Evolutionary conservation across 306 rosid genomes (phyloP).

Genomic region (Pyrus communis): DNA sequence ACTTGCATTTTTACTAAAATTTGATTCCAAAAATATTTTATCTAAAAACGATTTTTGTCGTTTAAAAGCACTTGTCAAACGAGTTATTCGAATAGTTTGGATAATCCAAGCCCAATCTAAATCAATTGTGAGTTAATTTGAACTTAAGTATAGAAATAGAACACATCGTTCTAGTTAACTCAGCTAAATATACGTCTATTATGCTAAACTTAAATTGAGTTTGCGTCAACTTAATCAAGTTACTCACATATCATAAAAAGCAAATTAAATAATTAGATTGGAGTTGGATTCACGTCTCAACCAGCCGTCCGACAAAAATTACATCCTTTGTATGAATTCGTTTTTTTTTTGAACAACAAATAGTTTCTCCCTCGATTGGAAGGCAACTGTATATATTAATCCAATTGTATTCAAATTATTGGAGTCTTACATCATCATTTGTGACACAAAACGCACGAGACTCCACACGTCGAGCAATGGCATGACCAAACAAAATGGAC

Average conservation of each 20-base stretch:
- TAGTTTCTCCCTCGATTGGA: background rate
- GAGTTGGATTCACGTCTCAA: background rate
- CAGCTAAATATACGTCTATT: fast-evolving
- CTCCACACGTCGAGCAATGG: background rate
- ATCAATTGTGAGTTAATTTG: background rate
- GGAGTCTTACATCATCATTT: background rate
- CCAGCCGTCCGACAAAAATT: background rate
- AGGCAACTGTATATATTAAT: background rate
- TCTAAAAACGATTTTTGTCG: fast-evolving
- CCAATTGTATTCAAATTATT: background rate
- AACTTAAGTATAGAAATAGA: too few relatives aligned
- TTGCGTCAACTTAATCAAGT: background rate
- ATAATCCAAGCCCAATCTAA: background rate
- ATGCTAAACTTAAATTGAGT: background rate
- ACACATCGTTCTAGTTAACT: background rate
- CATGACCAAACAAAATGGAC: background rate
- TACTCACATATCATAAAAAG: background rate
- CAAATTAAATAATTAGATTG: background rate
- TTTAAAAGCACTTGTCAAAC: too few relatives aligned
- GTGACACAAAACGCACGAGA: background rate
- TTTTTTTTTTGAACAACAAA: background rate
- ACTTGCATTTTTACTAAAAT: too few relatives aligned
- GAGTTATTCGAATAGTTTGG: background rate
- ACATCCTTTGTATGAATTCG: background rate
- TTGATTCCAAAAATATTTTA: too few relatives aligned